Evolutionary conservation across 2,329 filamentous ascomycete species (phyloP), one percentile per base, ranked within the genome.

Genomic region (Penicillium sp.): DNA sequence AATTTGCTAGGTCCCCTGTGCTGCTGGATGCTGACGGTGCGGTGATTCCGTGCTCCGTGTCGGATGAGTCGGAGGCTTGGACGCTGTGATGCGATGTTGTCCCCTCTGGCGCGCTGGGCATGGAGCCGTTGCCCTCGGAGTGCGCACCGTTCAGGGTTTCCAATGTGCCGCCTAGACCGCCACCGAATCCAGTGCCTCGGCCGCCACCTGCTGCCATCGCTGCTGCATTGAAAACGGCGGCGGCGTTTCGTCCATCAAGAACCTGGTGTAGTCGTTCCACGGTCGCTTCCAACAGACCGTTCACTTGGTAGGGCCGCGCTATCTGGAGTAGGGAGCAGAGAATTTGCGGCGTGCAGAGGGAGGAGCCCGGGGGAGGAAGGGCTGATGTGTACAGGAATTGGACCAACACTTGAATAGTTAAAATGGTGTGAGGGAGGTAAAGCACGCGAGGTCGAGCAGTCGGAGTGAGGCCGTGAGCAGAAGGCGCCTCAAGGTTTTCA

Each of bases 161-260:
- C 28, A 72, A 66, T 4, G 65, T 76, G 22, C 73, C 73, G 42
- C 73, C 74, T 6, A 78, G 73, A 5, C 83, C 78, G 62, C 81
- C 84, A 33, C 80, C 74, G 63, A 84, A 89, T 47, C 88, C 86
- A 25, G 92, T 89, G 43, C 89, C 89, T 43, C 91, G 84, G 0
- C 94, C 94, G 24, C 94, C 92, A 10, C 94, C 94, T 1, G 94
- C 94, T 0, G 92, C 94, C 94, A 97, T 97, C 47, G 94, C 94
- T 0, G 92, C 94, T 0, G 94, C 94, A 60, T 99, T 99, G 78
- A 99, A 99, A 0, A 99, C 92, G 5, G 94, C 94, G 0, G 94
- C 94, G 0, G 94, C 92, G 61, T 97, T 99, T 42, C 92, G 83
- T 43, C 90, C 94, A 69, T 99, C 94, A 4, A 99, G 82, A 0